Percentiles rank a stretch among this genome's conserved stretches.
These are phyloP conservation scores for Aureobasidium sp. DNA, from an alignment of 2,329 filamentous ascomycete species.

Conservation along the genomic window DNA sequence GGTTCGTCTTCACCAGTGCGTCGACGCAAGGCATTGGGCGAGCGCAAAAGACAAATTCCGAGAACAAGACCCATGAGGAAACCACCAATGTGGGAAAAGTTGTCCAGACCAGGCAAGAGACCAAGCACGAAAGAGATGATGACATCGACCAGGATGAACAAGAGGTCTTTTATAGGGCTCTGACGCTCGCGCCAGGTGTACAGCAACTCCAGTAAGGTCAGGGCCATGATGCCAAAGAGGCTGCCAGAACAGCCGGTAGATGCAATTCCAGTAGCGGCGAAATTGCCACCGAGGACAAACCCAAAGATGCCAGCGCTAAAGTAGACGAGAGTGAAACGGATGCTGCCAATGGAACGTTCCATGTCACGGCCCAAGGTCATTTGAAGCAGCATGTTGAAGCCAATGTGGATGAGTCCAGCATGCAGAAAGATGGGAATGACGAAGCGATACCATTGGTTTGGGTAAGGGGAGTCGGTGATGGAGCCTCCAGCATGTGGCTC, in stretches of 20 bases:
- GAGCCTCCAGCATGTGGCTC: constrained; percentile 47
- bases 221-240: constrained; percentile 83
- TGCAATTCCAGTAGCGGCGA: constrained; percentile 68
- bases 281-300: constrained; percentile 91
- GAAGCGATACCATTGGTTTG: constrained; percentile 96
- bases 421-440: constrained; percentile 94
- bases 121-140: constrained; percentile 86
- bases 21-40: constrained; percentile 68
- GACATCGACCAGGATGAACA: constrained; percentile 79
- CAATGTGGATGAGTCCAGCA: constrained; percentile 87
- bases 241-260: constrained; percentile 81
- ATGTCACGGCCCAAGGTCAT: constrained; percentile 85
- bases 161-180: constrained; percentile 71
- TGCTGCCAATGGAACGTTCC: constrained; percentile 77
- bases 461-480: constrained; percentile 51
- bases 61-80: constrained; percentile 86
- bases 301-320: constrained; percentile 89
- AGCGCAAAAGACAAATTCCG: constrained; percentile 80
- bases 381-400: constrained; percentile 89
- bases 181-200: constrained; percentile 82
- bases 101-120: constrained; percentile 84
- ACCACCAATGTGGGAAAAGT: constrained; percentile 94
- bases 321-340: constrained; percentile 86
- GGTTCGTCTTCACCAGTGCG: constrained; percentile 61
- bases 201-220: constrained; percentile 78